These are phyloP conservation scores for Ilyonectria robusta DNA, from an alignment of 2,329 filamentous ascomycete species.

Conservation along the genomic window DNA sequence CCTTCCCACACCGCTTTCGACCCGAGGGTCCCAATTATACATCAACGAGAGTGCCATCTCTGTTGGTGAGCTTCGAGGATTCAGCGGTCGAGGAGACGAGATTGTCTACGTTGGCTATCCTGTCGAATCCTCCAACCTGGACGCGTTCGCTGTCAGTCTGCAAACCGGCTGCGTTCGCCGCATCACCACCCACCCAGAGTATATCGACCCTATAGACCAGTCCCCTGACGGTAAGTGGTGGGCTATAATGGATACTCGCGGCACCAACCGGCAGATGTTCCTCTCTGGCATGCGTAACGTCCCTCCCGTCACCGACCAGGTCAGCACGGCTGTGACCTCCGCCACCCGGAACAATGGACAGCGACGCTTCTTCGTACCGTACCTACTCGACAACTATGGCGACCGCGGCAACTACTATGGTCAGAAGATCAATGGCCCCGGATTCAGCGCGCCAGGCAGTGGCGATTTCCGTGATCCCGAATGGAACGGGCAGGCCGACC, in stretches of 20 bases:
- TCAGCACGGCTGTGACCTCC: constrained; percentile 50
- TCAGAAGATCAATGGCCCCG: constrained; percentile 58
- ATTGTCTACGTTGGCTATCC: constrained; percentile 58
- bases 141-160: constrained; percentile 59
- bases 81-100: constrained; percentile 58
- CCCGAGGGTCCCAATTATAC: constrained; percentile 56
- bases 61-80: constrained; percentile 62
- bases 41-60: constrained; percentile 55
- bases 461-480: constrained; percentile 59
- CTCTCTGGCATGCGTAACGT: constrained; percentile 57
- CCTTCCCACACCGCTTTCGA: constrained; percentile 16
- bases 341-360: constrained; percentile 62
- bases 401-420: constrained; percentile 62
- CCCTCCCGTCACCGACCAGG: constrained; percentile 57
- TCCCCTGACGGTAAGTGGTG: constrained; percentile 60
- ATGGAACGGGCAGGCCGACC: constrained; percentile 65
- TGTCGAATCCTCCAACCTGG: constrained; percentile 60
- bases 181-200: constrained; percentile 60
- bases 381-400: constrained; percentile 59
- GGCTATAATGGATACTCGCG: constrained; percentile 60
- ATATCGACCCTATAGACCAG: constrained; percentile 58
- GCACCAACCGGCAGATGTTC: constrained; percentile 58
- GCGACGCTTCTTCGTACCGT: constrained; percentile 62
- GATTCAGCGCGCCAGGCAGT: constrained; percentile 52
- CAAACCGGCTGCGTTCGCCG: constrained; percentile 58